Base-by-base conservation (phyloP, 805 yeast genomes). In the Ogataea ganodermae region DNA sequence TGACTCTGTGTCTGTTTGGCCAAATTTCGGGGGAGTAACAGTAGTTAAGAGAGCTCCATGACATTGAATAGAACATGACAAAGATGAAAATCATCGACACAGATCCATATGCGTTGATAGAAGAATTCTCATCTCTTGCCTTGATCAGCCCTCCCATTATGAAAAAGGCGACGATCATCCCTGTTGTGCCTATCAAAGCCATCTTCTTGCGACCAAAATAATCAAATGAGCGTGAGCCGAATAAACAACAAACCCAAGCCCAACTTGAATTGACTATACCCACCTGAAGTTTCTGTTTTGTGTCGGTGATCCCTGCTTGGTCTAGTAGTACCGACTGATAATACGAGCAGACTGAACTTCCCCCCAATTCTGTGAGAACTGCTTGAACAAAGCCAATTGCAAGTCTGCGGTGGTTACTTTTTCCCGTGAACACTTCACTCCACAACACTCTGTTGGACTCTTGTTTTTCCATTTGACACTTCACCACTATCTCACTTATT, bases 71-170 rank as follows among this genome's bases (percentile, higher is more conserved):
- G 26, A 67, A 64, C 45, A 62, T 57, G 60, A 68, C 68, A 70
- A 66, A 74, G 32, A 77, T 56, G 70, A 76, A 78, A 44, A 79
- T 76, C 79, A 77, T 72, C 9, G 78, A 76, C 17, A 60, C 35
- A 17, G 54, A 38, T 27, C 50, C 52, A 48, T 55, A 41, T 37
- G 52, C 44, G 35, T 45, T 35, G 42, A 81, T 47, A 1, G 39
- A 12, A 5, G 45, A 23, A n/a, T 50, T 48, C 27, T 44, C 48
- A 13, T 32, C 33, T 32, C 39, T 24, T 5, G 37, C 42, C 21
- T 48, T 49, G n/a, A 49, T 41, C 21, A 58, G 50, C 4, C 55
- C 61, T 27, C 58, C 61, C 31, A 58, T 27, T 8, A 53, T 41
- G 46, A 51, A 51, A 30, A 57, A 52, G 21, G 51, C 53, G 22